Base-by-base conservation (phyloP, 306 rosid genomes). In the Trifolium fragiferum region DNA sequence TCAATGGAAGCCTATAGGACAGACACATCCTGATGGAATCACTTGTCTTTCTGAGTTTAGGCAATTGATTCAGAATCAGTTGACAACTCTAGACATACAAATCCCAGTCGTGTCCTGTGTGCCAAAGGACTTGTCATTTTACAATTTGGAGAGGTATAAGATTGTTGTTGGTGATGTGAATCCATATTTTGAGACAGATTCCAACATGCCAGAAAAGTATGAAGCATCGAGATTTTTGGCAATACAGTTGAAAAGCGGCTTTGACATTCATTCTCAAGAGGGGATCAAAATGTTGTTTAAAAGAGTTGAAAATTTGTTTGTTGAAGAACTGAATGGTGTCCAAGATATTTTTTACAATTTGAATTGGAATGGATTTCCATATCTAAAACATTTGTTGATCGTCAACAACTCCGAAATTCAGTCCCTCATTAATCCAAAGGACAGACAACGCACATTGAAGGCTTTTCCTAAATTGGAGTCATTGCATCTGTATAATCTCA, bases 131-230 rank as follows among this genome's bases (percentile, higher is more conserved):
- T 66, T 76, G 54, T 40, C 82, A 21, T 76, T 80, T 12, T 58
- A 54, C 21, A 30, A 47, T 9, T 53, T 85, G 32, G 2, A 54
- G 33, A 72, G 61, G 21, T 85, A 78, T 55, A 79, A 76, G 69
- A 66, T 87, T 49, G 57, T 49, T 8, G 65, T 87, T 13, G 91
- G 91, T 12, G 82, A 79, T 59, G 21, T 32, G 6, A 53, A 67
- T 47, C 30, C 13, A 8, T 12, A 58, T 50, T 61, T 16, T 1
- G 59, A 49, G 33, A 37, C 72, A 1, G 77, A 78, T 37, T 66
- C 51, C 9, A 73, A 78, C 66, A 41, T 75, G 68, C 76, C 75
- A 5, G 80, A 70, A n/a, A 54, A 37, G 43, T 37, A 59, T 19
- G 82, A 82, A n/a, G 16, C 49, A 27, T 35, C 68, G 0, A 82